Evolutionary conservation across 1,284 basidiomycete genomes (phyloP).

Genomic region (Tylopilus orsonianus): DNA sequence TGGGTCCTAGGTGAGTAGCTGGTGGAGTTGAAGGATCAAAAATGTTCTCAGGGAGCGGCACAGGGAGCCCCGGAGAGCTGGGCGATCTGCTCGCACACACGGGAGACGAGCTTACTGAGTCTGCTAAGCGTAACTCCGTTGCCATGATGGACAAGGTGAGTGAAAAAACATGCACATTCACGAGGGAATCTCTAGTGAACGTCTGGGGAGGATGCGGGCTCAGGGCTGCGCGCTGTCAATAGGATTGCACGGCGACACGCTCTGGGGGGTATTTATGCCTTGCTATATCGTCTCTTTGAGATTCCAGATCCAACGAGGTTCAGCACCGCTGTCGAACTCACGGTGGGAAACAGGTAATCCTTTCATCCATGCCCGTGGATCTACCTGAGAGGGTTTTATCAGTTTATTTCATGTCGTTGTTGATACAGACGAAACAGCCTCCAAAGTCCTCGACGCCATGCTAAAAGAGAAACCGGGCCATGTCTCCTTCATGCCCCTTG

Average conservation of each 20-base stretch:
- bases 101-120: constrained; percentile 75
- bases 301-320: constrained; percentile 88
- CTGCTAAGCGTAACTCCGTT: constrained; percentile 77
- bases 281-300: constrained; percentile 92
- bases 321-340: constrained; percentile 92
- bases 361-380: not conserved
- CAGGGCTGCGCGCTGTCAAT: constrained; percentile 83
- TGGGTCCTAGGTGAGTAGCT: constrained; percentile 70
- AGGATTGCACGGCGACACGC: constrained; percentile 74
- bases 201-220: constrained; percentile 75
- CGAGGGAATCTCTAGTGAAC: constrained; percentile 1
- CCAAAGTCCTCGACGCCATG: constrained; percentile 88
- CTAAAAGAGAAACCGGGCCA: constrained; percentile 89
- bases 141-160: constrained; percentile 94
- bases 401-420: constrained; percentile 96
- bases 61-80: constrained; percentile 91
- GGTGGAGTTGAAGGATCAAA: constrained; percentile 67
- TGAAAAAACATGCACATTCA: constrained; percentile 3
- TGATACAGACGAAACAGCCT: constrained; percentile 91
- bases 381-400: constrained; percentile 2
- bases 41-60: constrained; percentile 74
- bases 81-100: constrained; percentile 77
- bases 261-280: constrained; percentile 86
- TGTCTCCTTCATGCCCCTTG: constrained; percentile 98
- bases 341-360: constrained; percentile 85